Base-by-base conservation (phyloP, 2,329 filamentous ascomycete species). In the Colletotrichum camelliae region DNA sequence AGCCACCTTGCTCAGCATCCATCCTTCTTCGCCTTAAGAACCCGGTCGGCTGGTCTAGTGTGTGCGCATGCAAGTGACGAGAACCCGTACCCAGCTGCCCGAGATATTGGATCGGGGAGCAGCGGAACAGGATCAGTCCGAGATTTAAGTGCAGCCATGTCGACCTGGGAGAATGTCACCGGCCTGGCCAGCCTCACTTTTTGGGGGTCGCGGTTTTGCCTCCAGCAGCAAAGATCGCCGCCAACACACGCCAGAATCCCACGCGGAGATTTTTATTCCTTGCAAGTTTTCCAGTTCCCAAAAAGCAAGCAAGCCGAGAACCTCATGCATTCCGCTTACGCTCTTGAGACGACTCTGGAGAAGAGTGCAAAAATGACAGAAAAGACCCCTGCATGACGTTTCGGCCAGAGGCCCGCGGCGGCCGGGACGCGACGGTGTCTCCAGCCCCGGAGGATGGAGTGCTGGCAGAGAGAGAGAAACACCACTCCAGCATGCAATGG, bases 121-220 rank as follows among this genome's bases (percentile, higher is more conserved):
- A 4, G 65, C 60, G 67, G 67, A 21, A 61, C 18, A 74, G 43
- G 35, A 52, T 18, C 31, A 48, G 39, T n/a, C 16, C 64, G 65
- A 75, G 69, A 64, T 48, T 72, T 43, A 70, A 5, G 43, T 58
- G 27, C 73, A 55, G 27, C 31, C 9, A 33, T 52, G 15, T 12
- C 33, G 48, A 61, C 55, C 31, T 67, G 52, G 39, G 33, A 71
- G 39, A 43, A 39, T 48, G 65, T 43, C 52, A 55, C 43, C 24
- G 39, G 65, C 18, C 35, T 48, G 29, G 37, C 55, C 74, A 74
- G 74, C 71, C 74, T 76, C 71, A 75, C 70, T 66, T 29, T 72
- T 21, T 29, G 8, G 52, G 12, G 48, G 10, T 29, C 39, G 5
- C 9, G 24, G 35, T 33, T 6, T 21, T 5, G 48, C 58, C 35